Evolutionary conservation across 805 yeast species (phyloP).

Genomic region (Wickerhamiella parazyma): DNA sequence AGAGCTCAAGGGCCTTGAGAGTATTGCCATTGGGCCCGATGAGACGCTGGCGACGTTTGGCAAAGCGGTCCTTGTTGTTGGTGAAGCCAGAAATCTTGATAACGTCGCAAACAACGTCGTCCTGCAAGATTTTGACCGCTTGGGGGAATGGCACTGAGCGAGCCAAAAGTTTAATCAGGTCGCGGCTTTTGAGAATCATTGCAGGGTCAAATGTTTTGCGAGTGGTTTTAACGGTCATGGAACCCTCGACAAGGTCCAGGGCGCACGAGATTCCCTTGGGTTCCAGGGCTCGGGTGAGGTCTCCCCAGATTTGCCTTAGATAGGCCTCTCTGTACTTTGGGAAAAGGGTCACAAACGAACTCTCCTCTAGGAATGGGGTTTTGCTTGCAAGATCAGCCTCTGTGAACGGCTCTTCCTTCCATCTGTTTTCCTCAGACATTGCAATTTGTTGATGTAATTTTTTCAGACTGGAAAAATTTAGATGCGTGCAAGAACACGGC

Average conservation of each 20-base stretch:
- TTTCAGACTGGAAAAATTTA: not conserved
- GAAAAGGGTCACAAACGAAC: slow-evolving; percentile 85
- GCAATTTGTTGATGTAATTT: not conserved
- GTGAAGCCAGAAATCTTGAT: slow-evolving; percentile 87
- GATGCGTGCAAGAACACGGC: too few species aligned
- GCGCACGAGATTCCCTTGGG: slow-evolving; percentile 64
- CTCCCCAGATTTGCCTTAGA: slow-evolving; percentile 82
- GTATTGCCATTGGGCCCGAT: slow-evolving; percentile 98
- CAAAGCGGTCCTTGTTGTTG: slow-evolving; percentile 81
- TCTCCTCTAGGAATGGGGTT: slow-evolving; percentile 84
- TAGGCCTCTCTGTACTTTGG: slow-evolving; percentile 94
- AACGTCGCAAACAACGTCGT: slow-evolving; percentile 90
- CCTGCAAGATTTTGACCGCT: slow-evolving; percentile 81
- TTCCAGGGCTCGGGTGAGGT: slow-evolving; percentile 69
- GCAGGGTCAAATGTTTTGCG: slow-evolving; percentile 94
- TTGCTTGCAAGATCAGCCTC: slow-evolving; percentile 85
- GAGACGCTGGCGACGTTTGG: slow-evolving; percentile 88
- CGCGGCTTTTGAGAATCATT: slow-evolving; percentile 84
- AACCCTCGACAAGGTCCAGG: slow-evolving; percentile 84
- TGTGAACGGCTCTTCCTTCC: slow-evolving; percentile 55
- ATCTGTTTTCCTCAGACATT: not conserved
- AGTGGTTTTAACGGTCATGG: slow-evolving; percentile 94
- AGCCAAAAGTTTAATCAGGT: slow-evolving; percentile 80
- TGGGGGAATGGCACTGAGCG: slow-evolving; percentile 96
- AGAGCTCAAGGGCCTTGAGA: slow-evolving; percentile 80